phyloP scores from a whole-genome alignment of 306 rosid species.

The Vicia sativa region DNA sequence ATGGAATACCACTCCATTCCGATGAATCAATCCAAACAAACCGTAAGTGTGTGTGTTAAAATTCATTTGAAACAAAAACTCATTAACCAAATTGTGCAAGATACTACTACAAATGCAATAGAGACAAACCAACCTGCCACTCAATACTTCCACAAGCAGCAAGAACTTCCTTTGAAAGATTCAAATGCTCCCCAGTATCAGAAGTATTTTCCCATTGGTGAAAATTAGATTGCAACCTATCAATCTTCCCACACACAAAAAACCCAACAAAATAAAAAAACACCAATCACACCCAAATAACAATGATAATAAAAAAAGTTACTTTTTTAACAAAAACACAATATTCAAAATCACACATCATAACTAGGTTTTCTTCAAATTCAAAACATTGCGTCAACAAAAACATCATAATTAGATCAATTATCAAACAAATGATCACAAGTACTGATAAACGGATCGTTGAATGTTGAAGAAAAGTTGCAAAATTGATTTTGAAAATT shows the following conservation, averaged over 20 bases:
- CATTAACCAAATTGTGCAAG: not conserved
- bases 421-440: slow-evolving; percentile 1
- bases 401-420: slow-evolving; percentile 31
- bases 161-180: slow-evolving; percentile 70
- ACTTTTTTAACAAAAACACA: no score
- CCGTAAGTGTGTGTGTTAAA: no score
- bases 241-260: slow-evolving; percentile 60
- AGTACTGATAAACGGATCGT: not conserved
- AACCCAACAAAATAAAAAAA: not conserved
- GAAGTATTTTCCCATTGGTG: slow-evolving; percentile 74
- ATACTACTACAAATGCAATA: slow-evolving; percentile 12
- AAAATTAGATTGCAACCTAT: slow-evolving; percentile 77
- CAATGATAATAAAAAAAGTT: not conserved
- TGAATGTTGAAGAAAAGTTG: not conserved
- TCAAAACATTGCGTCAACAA: slow-evolving; percentile 15
- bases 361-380: slow-evolving; percentile 12
- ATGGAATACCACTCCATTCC: no score
- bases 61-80: not conserved
- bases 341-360: no score
- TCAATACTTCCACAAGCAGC: slow-evolving; percentile 77
- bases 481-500: not conserved
- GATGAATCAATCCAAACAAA: no score
- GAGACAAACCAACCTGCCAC: slow-evolving; percentile 94
- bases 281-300: slow-evolving; percentile 12
- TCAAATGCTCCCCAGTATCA: slow-evolving; percentile 58